phyloP scores from a whole-genome alignment of 2,329 filamentous ascomycete genomes.

The Emericellopsis atlantica region DNA sequence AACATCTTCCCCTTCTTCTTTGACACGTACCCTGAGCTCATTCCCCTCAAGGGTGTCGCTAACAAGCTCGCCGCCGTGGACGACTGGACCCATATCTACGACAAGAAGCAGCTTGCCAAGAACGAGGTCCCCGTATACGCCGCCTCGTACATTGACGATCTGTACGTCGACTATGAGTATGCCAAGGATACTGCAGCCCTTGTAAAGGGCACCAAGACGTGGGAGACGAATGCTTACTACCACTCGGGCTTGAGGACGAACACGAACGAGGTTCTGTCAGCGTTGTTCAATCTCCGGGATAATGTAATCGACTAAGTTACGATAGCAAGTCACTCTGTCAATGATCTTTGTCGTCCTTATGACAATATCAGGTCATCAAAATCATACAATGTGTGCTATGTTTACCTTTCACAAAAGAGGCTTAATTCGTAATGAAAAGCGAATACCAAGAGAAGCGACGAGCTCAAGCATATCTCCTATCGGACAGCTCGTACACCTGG shows the following conservation, averaged over 20 bases:
- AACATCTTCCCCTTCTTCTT: conserved; percentile 88
- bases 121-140: conserved; percentile 83
- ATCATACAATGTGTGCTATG: too few relatives aligned
- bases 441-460: too few relatives aligned
- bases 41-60: conserved; percentile 54
- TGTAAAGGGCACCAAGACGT: conserved; percentile 67
- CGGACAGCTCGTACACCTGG: too few relatives aligned
- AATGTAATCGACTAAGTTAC: conserved; percentile 39
- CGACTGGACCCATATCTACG: conserved; percentile 68
- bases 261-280: conserved; percentile 62
- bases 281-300: conserved; percentile 67
- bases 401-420: too few relatives aligned
- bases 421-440: too few relatives aligned
- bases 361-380: too few relatives aligned
- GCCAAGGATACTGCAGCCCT: conserved; percentile 60
- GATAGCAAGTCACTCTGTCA: too few relatives aligned
- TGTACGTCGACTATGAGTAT: conserved; percentile 77
- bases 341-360: too few relatives aligned
- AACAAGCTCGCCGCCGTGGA: conserved; percentile 54
- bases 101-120: conserved; percentile 57
- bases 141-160: conserved; percentile 72
- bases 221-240: conserved; percentile 76
- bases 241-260: conserved; percentile 70
- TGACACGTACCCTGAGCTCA: conserved; percentile 64
- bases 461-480: too few relatives aligned